Evolutionary conservation across 73 alveolate genomes (phyloP).

Genomic region (Paramecium bursaria): DNA sequence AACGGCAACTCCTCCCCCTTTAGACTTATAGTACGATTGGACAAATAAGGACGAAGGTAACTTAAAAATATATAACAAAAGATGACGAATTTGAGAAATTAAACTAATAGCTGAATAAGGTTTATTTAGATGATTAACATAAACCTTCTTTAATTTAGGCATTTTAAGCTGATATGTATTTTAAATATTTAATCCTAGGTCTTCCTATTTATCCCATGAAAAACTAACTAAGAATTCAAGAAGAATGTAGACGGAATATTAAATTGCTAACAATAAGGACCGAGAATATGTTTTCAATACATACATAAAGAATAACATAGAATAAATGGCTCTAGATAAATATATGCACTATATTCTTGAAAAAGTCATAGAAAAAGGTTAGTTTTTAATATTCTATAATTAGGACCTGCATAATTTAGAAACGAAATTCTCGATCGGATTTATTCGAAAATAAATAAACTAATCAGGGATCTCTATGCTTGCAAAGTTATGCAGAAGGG

Average conservation of each 20-base stretch:
- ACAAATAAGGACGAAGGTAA: too few species aligned
- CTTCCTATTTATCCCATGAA: conserved; percentile 46
- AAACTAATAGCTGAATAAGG: conserved; percentile 11
- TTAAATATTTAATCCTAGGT: conserved; percentile 22
- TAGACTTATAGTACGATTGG: too few species aligned
- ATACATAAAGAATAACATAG: conserved; percentile 45
- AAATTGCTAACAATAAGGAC: conserved; percentile 50
- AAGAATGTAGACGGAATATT: conserved; percentile 65
- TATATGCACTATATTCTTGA: conserved; percentile 59
- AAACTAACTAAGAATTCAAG: conserved; percentile 60
- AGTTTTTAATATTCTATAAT: neutral
- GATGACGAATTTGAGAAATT: conserved; percentile 58
- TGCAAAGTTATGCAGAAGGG: conserved; percentile 52
- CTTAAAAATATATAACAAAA: too few species aligned
- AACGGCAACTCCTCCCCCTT: too few species aligned
- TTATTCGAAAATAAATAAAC: neutral
- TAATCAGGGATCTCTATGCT: conserved; percentile 46
- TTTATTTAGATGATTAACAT: neutral
- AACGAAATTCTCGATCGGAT: conserved; percentile 38
- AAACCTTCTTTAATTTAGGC: conserved; percentile 42
- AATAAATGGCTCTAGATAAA: conserved; percentile 58
- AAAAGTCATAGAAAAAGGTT: conserved; percentile 57
- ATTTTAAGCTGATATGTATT: conserved; percentile 49
- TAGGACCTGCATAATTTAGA: conserved; percentile 54
- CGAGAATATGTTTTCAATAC: conserved; percentile 39